Conservation (phyloP, 129 eudicot species). For the Pseudognaphalium luteoalbum region DNA sequence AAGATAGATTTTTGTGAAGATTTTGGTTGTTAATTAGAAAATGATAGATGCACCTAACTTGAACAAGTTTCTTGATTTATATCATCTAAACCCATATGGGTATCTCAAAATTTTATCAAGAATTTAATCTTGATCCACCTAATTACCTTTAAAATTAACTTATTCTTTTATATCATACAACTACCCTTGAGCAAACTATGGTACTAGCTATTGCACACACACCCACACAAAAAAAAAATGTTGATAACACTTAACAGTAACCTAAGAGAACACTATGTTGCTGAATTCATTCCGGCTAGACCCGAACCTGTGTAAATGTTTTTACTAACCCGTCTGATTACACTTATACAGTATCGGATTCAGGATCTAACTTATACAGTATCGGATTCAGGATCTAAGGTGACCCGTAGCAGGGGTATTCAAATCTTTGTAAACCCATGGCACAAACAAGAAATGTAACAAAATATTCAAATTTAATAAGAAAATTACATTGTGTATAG, state of each 20-base stretch:
- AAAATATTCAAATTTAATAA: no score
- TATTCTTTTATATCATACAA: no score
- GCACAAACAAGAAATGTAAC: no score
- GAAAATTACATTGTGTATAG: no score
- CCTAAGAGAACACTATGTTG: neutral
- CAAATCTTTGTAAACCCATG: no score
- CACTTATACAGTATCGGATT: no score
- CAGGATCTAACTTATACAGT: no score
- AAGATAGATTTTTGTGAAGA: constrained; percentile 12
- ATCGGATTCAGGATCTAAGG: no score
- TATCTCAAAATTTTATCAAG: neutral
- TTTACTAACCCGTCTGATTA: neutral
- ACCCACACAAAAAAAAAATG: no score
- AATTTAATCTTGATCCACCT: neutral
- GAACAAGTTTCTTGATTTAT: constrained; percentile 10
- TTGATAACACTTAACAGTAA: neutral
- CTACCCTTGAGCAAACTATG: no score
- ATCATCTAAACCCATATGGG: neutral
- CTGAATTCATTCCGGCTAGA: neutral
- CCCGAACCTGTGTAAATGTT: neutral
- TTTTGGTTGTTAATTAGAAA: constrained; percentile 17
- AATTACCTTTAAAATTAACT: neutral
- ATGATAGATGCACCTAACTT: constrained; percentile 29
- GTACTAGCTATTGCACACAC: no score
- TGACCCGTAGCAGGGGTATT: no score